These are phyloP conservation scores for Globisporangium spinosum DNA, from an alignment of 352 stramenopile genomes.

Conservation along the genomic window DNA sequence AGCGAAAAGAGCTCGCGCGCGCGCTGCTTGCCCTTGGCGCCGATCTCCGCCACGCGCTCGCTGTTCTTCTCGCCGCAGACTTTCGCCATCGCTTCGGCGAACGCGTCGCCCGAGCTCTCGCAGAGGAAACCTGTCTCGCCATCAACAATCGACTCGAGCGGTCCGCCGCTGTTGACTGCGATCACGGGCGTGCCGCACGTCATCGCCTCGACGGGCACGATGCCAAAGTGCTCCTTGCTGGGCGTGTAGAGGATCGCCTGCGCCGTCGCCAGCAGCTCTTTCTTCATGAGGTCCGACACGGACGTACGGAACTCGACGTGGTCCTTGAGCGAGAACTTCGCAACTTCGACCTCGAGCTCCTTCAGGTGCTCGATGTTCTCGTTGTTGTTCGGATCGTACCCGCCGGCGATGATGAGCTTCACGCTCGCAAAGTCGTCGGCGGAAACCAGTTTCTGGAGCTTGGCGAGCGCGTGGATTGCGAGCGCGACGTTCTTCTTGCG, in stretches of 20 bases:
- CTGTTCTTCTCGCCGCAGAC: slow-evolving; percentile 39
- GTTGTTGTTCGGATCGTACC: slow-evolving; percentile 93
- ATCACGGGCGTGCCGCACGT: slow-evolving; percentile 92
- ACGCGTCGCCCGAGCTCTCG: slow-evolving; percentile 49
- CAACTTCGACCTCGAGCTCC: slow-evolving; percentile 85
- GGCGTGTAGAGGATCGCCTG: slow-evolving; percentile 95
- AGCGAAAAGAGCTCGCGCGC: slow-evolving; percentile 65
- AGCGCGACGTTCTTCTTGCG: slow-evolving; percentile 97
- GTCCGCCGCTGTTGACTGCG: slow-evolving; percentile 92
- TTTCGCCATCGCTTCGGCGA: slow-evolving; percentile 57
- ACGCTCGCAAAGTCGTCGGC: slow-evolving; percentile 43
- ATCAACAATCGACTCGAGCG: slow-evolving; percentile 94
- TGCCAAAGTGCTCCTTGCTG: slow-evolving; percentile 98
- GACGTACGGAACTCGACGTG: slow-evolving; percentile 89
- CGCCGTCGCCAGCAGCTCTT: slow-evolving; percentile 79
- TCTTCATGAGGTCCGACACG: slow-evolving; percentile 86
- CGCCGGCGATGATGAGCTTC: slow-evolving; percentile 92
- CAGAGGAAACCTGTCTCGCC: slow-evolving; percentile 84
- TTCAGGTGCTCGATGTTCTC: slow-evolving; percentile 96
- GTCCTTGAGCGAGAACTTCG: slow-evolving; percentile 38
- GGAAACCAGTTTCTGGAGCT: slow-evolving; percentile 42
- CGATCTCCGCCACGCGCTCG: slow-evolving; percentile 37
- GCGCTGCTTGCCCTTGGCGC: slow-evolving; percentile 41
- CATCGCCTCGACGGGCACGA: slow-evolving; percentile 98
- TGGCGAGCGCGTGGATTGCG: slow-evolving; percentile 75